These are phyloP conservation scores for Jasminum sambac DNA, from an alignment of 257 asterid genomes.

Conservation along the genomic window DNA sequence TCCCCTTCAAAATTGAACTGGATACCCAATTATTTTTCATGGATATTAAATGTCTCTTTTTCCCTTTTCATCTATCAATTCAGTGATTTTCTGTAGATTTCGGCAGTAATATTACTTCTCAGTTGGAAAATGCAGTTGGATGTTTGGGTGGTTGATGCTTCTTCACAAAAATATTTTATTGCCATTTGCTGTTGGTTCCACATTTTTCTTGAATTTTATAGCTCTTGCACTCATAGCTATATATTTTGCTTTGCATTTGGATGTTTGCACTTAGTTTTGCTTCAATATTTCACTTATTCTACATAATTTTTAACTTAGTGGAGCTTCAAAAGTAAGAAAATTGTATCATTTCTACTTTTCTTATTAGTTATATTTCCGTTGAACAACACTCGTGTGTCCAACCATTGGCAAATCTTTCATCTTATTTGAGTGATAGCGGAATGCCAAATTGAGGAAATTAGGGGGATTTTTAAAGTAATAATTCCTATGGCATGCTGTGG, in stretches of 20 bases:
- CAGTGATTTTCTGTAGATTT: no score
- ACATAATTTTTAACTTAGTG: not conserved
- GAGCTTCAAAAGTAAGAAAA: not conserved
- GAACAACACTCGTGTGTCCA: not conserved
- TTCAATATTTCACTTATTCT: not conserved
- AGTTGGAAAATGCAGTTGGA: no score
- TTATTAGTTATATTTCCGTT: not conserved
- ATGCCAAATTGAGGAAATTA: not conserved
- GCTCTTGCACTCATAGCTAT: not conserved
- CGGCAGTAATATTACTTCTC: no score
- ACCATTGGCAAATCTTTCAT: not conserved
- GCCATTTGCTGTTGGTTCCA: not conserved
- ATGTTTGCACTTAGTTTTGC: not conserved
- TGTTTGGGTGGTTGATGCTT: not conserved
- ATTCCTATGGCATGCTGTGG: not conserved
- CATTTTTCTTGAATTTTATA: not conserved
- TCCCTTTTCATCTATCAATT: not conserved
- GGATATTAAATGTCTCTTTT: not conserved
- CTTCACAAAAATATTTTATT: not conserved
- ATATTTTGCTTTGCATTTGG: not conserved
- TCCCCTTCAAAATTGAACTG: slow-evolving; percentile 6
- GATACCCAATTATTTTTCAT: not conserved
- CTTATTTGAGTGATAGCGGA: not conserved
- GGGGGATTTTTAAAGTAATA: not conserved
- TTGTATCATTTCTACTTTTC: not conserved